phyloP scores from a whole-genome alignment of 2,329 filamentous ascomycete species.

The Diaporthe vaccinii region DNA sequence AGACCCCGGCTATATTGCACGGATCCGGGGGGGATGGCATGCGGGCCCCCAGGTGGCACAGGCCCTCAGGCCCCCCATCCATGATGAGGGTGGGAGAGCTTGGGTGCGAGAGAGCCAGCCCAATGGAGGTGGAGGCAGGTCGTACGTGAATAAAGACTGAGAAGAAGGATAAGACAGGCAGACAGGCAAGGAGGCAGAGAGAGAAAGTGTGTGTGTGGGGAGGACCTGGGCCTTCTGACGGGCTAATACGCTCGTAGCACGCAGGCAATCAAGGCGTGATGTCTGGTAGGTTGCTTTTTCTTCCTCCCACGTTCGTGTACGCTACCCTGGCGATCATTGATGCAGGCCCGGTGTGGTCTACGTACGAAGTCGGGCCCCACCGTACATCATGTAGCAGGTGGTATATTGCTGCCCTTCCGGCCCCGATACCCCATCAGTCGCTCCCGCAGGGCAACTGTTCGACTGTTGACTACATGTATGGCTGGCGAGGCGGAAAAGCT shows the following conservation, averaged over 20 bases:
- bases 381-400: not conserved
- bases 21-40: not conserved
- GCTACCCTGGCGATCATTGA: constrained; percentile 13
- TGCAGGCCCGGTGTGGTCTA: not conserved
- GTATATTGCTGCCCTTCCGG: not conserved
- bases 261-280: constrained; percentile 14
- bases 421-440: not conserved
- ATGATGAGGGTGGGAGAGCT: not conserved
- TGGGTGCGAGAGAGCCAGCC: not conserved
- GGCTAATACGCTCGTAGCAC: not conserved
- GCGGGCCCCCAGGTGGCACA: constrained; percentile 10
- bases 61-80: not conserved
- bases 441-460: constrained; percentile 18
- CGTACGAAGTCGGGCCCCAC: not conserved
- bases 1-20: constrained; percentile 9
- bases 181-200: not conserved
- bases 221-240: not conserved
- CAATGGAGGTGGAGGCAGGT: constrained; percentile 17
- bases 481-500: constrained; percentile 12
- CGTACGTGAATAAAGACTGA: not conserved
- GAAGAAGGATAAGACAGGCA: not conserved
- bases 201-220: not conserved
- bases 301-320: constrained; percentile 12
- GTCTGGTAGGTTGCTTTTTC: not conserved
- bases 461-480: not conserved